These are phyloP conservation scores for Boletus vinaceobasis DNA, from an alignment of 768 basidiomycete genomes.

Conservation along the genomic window DNA sequence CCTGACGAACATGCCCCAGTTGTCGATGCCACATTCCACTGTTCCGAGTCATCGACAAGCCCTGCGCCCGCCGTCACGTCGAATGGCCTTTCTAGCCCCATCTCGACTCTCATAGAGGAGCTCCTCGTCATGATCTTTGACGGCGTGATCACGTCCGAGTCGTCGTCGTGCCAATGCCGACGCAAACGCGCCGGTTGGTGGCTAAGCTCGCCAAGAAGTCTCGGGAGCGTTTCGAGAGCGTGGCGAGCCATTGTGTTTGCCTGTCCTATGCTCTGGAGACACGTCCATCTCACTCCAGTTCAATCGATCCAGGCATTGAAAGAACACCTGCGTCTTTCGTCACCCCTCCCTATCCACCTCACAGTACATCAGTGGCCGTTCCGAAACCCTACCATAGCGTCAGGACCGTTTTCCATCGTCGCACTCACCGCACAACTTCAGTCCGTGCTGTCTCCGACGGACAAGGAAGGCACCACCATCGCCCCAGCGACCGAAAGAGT, in stretches of 20 bases:
- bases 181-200: not conserved
- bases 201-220: constrained; percentile 9
- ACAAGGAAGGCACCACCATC: not conserved
- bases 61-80: not conserved
- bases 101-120: constrained; percentile 15
- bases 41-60: not conserved
- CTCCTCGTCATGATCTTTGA: constrained; percentile 22
- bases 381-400: constrained; percentile 1
- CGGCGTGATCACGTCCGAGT: constrained; percentile 14
- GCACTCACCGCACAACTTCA: constrained; percentile 16
- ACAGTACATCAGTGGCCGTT: constrained; percentile 21
- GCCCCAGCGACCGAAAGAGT: constrained; percentile 10
- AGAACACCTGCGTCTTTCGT: constrained; percentile 18
- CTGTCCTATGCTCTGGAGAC: constrained; percentile 21
- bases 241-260: constrained; percentile 16
- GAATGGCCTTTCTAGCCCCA: constrained; percentile 1
- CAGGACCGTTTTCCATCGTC: constrained; percentile 11
- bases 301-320: constrained; percentile 7
- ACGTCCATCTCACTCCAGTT: constrained; percentile 14
- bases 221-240: constrained; percentile 13
- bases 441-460: constrained; percentile 6
- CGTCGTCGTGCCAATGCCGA: not conserved
- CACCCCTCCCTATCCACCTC: constrained; percentile 11
- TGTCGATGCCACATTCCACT: not conserved
- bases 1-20: not conserved